Conservation (phyloP, 2,329 filamentous ascomycete genomes). For the Sarocladium kiliense region DNA sequence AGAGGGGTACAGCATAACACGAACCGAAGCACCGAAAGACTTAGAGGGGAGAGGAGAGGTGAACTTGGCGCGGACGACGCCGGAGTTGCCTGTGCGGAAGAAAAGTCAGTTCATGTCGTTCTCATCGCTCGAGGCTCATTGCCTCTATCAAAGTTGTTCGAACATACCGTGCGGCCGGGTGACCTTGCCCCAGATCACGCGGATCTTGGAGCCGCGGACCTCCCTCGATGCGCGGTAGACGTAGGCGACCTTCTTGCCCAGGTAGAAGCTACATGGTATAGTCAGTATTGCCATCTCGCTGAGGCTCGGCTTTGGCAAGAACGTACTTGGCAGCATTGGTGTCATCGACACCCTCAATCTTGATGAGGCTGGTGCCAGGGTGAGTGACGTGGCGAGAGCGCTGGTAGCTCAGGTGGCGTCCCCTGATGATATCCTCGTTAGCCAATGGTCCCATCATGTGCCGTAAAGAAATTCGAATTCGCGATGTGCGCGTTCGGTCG, state of each 20-base stretch:
- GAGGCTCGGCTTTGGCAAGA: background rate
- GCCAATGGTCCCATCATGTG: constrained; percentile 17
- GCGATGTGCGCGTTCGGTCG: background rate
- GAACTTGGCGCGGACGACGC: constrained; percentile 97
- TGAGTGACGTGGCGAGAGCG: constrained; percentile 88
- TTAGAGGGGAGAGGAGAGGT: constrained; percentile 90
- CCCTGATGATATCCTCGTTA: constrained; percentile 51
- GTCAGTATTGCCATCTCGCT: background rate
- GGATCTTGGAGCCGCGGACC: constrained; percentile 96
- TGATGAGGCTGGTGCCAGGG: constrained; percentile 88
- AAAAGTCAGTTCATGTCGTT: constrained; percentile 10
- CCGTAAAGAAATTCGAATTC: background rate
- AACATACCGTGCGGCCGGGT: constrained; percentile 85
- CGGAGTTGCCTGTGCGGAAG: constrained; percentile 79
- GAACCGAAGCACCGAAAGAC: constrained; percentile 93
- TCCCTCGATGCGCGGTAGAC: constrained; percentile 96
- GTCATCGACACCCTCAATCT: constrained; percentile 97
- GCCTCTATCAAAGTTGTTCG: constrained; percentile 40
- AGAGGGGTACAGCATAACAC: constrained; percentile 97
- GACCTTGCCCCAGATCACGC: constrained; percentile 99
- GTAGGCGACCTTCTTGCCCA: constrained; percentile 97
- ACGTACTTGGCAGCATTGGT: constrained; percentile 80
- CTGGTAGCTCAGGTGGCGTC: constrained; percentile 97
- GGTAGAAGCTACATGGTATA: constrained; percentile 67
- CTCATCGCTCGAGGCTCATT: constrained; percentile 60